These are phyloP conservation scores for Thalia dealbata DNA, from an alignment of 176 grass and related monocot species.

Conservation along the genomic window DNA sequence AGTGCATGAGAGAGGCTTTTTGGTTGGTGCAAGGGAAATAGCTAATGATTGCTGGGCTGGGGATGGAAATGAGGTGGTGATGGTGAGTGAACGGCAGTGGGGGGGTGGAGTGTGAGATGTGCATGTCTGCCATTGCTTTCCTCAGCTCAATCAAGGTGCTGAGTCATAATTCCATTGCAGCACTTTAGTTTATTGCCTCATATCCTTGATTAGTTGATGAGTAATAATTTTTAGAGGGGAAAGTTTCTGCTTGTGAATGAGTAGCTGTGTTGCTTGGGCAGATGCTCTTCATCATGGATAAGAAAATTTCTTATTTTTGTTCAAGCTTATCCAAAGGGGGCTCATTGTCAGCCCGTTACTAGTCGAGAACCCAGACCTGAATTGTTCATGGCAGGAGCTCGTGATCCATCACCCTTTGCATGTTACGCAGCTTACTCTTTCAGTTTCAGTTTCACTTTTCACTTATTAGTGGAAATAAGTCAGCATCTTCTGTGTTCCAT, in stretches of 20 bases:
- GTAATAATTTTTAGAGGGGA: neutral
- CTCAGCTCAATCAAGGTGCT: neutral
- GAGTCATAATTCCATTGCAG: conserved; percentile 7
- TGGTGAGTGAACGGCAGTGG: neutral
- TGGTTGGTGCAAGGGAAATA: neutral
- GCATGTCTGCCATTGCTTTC: neutral
- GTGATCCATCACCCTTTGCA: no score
- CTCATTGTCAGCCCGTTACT: no score
- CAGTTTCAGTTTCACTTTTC: no score
- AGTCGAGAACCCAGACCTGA: no score
- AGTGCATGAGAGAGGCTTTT: neutral
- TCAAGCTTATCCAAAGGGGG: no score
- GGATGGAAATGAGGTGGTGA: neutral
- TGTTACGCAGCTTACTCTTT: no score
- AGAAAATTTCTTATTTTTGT: no score
- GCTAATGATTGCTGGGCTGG: conserved; percentile 6
- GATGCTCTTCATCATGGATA: no score
- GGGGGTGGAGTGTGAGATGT: neutral
- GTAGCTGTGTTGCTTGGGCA: no score
- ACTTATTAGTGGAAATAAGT: no score
- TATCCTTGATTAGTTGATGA: neutral
- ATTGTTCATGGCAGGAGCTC: no score
- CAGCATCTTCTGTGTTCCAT: no score
- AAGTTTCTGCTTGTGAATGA: neutral
- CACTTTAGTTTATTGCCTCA: neutral